phyloP scores from a whole-genome alignment of 2,329 filamentous ascomycete genomes.

The Whalleya microplaca region DNA sequence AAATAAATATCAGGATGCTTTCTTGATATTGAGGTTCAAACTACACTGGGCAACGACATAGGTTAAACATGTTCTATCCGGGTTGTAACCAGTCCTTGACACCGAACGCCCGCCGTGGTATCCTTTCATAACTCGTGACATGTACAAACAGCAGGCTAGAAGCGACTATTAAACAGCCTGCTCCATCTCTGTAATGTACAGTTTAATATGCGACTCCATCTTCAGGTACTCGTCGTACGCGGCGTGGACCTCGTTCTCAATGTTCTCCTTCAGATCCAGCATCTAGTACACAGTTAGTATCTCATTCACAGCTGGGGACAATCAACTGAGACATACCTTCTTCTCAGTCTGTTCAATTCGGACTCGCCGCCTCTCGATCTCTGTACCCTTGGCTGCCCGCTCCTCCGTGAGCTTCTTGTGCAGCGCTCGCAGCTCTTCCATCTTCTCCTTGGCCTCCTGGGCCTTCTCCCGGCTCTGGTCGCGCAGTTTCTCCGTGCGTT shows the following conservation, averaged over 20 bases:
- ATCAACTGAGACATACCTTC: slow-evolving; percentile 67
- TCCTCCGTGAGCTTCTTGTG: slow-evolving; percentile 85
- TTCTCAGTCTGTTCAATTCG: slow-evolving; percentile 98
- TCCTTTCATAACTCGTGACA: slow-evolving; percentile 38
- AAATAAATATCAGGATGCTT: slow-evolving; percentile 9
- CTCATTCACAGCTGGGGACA: not conserved
- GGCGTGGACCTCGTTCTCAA: slow-evolving; percentile 89
- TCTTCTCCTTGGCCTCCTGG: slow-evolving; percentile 78
- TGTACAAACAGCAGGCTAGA: slow-evolving; percentile 22
- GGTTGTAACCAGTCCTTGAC: slow-evolving; percentile 15
- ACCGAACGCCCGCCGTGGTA: slow-evolving; percentile 49
- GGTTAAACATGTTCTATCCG: slow-evolving; percentile 7
- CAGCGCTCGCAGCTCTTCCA: slow-evolving; percentile 83
- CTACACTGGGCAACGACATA: slow-evolving; percentile 3
- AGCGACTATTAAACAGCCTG: slow-evolving; percentile 64
- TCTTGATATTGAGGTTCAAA: slow-evolving; percentile 1
- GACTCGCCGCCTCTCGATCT: slow-evolving; percentile 91
- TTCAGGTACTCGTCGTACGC: slow-evolving; percentile 95
- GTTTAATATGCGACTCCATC: slow-evolving; percentile 94
- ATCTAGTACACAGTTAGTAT: slow-evolving; percentile 64
- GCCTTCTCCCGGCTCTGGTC: slow-evolving; percentile 82
- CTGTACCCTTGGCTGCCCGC: slow-evolving; percentile 81
- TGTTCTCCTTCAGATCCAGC: slow-evolving; percentile 95
- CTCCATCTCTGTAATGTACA: slow-evolving; percentile 99
- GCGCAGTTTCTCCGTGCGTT: slow-evolving; percentile 82